These are phyloP conservation scores for Backusella tarrabulga DNA, from an alignment of 192 early-diverging fungal species.

Conservation along the genomic window DNA sequence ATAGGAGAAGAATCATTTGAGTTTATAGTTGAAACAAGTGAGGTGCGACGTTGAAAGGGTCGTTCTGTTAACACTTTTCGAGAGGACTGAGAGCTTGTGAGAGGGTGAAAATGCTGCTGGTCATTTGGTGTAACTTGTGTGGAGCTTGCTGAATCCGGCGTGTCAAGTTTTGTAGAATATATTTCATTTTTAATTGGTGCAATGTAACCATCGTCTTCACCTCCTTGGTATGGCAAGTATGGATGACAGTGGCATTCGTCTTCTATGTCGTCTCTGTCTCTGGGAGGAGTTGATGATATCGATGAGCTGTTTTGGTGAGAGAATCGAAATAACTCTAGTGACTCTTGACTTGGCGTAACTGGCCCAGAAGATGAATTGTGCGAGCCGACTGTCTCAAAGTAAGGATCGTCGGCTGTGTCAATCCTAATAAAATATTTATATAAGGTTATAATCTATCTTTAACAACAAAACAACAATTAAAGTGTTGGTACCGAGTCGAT, in stretches of 20 bases:
- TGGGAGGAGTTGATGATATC: neutral
- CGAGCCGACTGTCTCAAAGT: neutral
- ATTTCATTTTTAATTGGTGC: conserved; percentile 1
- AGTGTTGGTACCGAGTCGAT: neutral
- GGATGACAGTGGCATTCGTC: neutral
- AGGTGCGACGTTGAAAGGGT: neutral
- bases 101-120: neutral
- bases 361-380: neutral
- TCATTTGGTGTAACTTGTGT: conserved; percentile 14
- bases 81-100: neutral
- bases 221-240: neutral
- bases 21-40: neutral
- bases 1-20: conserved; percentile 21
- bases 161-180: conserved; percentile 10
- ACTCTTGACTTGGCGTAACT: neutral
- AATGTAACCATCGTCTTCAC: neutral
- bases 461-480: neutral
- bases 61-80: conserved; percentile 10
- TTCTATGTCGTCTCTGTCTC: neutral
- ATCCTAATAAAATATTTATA: neutral
- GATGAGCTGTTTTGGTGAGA: neutral
- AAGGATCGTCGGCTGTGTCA: neutral
- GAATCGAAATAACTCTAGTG: neutral
- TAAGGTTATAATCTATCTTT: neutral
- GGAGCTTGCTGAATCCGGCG: neutral